These are phyloP conservation scores for Beauveria sp. DNA, from an alignment of 2,329 filamentous ascomycete genomes.

Conservation along the genomic window DNA sequence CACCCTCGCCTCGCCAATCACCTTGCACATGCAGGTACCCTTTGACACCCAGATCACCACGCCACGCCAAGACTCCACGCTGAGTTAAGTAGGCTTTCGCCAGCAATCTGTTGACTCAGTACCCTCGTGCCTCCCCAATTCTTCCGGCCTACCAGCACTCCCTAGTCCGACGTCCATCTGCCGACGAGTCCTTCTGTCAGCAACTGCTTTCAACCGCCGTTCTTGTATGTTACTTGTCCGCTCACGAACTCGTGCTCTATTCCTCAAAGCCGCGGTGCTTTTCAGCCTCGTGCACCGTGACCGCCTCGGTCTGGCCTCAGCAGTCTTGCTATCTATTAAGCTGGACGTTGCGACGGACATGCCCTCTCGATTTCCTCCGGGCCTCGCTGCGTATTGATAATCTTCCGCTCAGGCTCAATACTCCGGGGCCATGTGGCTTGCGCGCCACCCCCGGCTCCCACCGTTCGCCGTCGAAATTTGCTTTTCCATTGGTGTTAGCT, in stretches of 20 bases:
- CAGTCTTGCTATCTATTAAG: neutral
- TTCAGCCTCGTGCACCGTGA: neutral
- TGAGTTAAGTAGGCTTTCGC: neutral
- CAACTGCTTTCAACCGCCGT: neutral
- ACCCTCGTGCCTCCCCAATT: too few relatives aligned
- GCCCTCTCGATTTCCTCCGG: neutral
- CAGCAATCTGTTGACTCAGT: neutral
- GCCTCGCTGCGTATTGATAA: neutral
- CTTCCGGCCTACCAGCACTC: neutral
- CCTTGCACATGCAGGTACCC: neutral
- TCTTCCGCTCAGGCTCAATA: neutral
- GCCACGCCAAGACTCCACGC: neutral
- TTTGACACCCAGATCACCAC: neutral
- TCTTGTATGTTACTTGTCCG: neutral
- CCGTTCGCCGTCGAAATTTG: neutral
- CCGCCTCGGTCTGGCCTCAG: neutral
- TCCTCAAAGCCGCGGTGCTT: neutral
- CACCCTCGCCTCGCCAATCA: neutral
- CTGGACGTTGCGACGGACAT: neutral
- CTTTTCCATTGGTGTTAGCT: neutral
- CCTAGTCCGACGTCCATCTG: neutral
- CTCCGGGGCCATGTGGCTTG: neutral
- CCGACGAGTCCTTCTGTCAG: neutral
- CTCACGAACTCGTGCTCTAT: too few relatives aligned
- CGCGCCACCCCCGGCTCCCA: slow-evolving; percentile 1